Percentiles rank a stretch among this genome's conserved stretches.
Evolutionary conservation across 2,329 filamentous ascomycete species (phyloP).

Genomic region (Knufia petricola): DNA sequence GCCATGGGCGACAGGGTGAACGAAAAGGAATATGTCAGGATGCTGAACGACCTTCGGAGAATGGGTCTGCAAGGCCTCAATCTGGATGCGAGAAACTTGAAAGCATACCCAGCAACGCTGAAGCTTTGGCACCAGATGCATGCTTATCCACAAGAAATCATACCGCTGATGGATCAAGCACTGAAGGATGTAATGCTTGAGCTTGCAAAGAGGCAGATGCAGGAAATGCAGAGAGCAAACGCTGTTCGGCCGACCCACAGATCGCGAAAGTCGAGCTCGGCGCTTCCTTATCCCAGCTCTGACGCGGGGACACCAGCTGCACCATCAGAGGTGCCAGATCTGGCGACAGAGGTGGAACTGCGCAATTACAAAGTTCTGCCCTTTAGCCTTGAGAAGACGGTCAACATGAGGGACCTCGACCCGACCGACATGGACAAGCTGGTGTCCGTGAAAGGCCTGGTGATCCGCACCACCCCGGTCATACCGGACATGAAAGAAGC

Average conservation of each 20-base stretch:
- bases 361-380: conserved; percentile 78
- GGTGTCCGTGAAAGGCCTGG: conserved; percentile 86
- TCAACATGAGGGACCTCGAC: conserved; percentile 89
- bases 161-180: conserved; percentile 90
- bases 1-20: conserved; percentile 59
- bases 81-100: conserved; percentile 78
- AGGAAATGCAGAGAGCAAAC: conserved; percentile 53
- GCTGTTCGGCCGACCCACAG: conserved; percentile 37
- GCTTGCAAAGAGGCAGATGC: conserved; percentile 69
- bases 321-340: conserved; percentile 46
- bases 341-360: conserved; percentile 65
- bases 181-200: conserved; percentile 91
- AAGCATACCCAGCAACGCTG: conserved; percentile 80
- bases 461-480: conserved; percentile 89
- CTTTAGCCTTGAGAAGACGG: conserved; percentile 74
- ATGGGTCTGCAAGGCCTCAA: conserved; percentile 78
- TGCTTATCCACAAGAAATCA: conserved; percentile 89
- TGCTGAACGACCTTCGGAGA: conserved; percentile 82
- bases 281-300: conserved; percentile 69
- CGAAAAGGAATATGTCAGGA: conserved; percentile 71
- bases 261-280: conserved; percentile 55
- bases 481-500: conserved; percentile 99
- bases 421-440: conserved; percentile 95
- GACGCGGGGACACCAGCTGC: conserved; percentile 41
- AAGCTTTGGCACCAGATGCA: conserved; percentile 95